Percentiles rank a stretch among this genome's conserved stretches.
Evolutionary conservation across 2,329 filamentous ascomycete genomes (phyloP).

Genomic region (Pyrenophora graminea): DNA sequence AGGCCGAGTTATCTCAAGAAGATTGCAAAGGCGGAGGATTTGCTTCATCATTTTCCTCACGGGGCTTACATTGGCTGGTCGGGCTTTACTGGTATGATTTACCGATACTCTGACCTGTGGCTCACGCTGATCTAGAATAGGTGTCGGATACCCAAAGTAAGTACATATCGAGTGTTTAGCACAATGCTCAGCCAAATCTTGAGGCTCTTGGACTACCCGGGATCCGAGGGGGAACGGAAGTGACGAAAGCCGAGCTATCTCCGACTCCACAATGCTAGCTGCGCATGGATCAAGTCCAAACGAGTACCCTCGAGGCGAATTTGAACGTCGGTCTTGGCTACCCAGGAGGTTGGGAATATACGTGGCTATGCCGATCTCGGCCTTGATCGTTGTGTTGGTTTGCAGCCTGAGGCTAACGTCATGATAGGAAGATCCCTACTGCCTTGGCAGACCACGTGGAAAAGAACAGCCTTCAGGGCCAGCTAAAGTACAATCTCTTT

Average conservation of each 20-base stretch:
- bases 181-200: not conserved
- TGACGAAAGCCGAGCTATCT: conserved; percentile 29
- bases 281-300: conserved; percentile 14
- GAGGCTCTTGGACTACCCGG: conserved; percentile 10
- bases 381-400: not conserved
- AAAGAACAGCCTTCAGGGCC: conserved; percentile 75
- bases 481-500: conserved; percentile 85
- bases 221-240: conserved; percentile 37
- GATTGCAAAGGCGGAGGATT: conserved; percentile 76
- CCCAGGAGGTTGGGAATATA: conserved; percentile 4
- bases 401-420: conserved; percentile 2
- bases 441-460: conserved; percentile 88
- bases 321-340: not conserved
- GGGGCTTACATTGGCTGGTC: conserved; percentile 89
- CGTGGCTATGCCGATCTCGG: not conserved
- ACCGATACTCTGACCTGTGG: no score
- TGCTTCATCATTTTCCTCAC: conserved; percentile 81
- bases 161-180: conserved; percentile 33
- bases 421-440: conserved; percentile 73
- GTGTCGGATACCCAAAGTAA: conserved; percentile 76
- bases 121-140: no score
- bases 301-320: not conserved
- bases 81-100: conserved; percentile 78
- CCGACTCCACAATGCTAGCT: conserved; percentile 21
- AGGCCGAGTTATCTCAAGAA: conserved; percentile 80